phyloP scores from a whole-genome alignment of 495 filamentous ascomycete species.

The Neurospora terricola region DNA sequence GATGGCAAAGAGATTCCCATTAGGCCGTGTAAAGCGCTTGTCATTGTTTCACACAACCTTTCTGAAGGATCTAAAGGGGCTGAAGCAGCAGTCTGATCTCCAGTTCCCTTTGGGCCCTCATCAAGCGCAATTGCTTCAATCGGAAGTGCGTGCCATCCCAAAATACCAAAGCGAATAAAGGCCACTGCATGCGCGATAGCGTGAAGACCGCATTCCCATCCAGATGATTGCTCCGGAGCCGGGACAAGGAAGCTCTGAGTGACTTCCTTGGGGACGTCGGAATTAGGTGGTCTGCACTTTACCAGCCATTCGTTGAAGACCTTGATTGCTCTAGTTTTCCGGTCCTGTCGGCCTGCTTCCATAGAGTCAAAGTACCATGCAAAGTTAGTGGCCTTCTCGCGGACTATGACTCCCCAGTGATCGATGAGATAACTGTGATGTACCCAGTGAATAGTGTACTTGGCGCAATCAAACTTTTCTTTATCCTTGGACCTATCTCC shows the following conservation, averaged over 20 bases:
- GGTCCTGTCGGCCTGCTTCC: no score
- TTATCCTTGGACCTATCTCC: not conserved
- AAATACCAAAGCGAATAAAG: slow-evolving; percentile 6
- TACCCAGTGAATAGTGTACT: not conserved
- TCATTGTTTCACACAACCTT: not conserved
- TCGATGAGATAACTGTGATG: no score
- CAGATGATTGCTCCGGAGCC: not conserved
- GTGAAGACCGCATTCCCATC: slow-evolving; percentile 11
- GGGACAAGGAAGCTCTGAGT: not conserved
- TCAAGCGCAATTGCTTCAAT: not conserved
- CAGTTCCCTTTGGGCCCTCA: not conserved
- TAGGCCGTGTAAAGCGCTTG: not conserved
- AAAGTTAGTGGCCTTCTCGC: not conserved
- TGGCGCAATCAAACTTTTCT: not conserved
- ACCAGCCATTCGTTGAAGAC: not conserved
- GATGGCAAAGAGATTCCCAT: not conserved
- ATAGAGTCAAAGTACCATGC: not conserved
- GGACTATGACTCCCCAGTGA: not conserved
- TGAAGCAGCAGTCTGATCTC: not conserved
- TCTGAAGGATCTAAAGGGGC: not conserved
- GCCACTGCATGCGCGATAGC: slow-evolving; percentile 7
- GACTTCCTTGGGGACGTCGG: not conserved
- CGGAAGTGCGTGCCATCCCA: not conserved
- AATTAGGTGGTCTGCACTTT: not conserved
- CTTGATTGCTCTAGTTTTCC: no score